These are phyloP conservation scores for Suhomyces ambrosiae DNA, from an alignment of 1,139 yeast genomes.

Conservation along the genomic window DNA sequence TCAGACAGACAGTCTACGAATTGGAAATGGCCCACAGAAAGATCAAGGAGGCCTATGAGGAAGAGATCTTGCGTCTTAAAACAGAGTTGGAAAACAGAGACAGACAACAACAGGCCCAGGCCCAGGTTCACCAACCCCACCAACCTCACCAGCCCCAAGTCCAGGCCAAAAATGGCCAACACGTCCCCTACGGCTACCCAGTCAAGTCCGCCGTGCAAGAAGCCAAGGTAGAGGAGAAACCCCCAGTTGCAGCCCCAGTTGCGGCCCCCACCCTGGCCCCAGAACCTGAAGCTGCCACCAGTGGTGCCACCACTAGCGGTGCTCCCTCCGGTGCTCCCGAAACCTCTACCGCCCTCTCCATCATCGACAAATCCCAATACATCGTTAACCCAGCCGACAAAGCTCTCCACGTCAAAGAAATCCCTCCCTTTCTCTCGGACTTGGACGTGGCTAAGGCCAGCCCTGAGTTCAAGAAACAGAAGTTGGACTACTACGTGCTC, in stretches of 20 bases:
- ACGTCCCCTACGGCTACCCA: slow-evolving; percentile 17
- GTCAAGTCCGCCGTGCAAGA: slow-evolving; percentile 18
- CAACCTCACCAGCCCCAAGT: slow-evolving; percentile 20
- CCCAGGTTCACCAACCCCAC: slow-evolving; percentile 26
- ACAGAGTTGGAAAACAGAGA: slow-evolving; percentile 82
- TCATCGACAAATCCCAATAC: slow-evolving; percentile 47
- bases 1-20: slow-evolving; percentile 91
- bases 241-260: not conserved
- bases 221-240: slow-evolving; percentile 12
- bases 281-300: slow-evolving; percentile 17
- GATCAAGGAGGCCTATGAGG: slow-evolving; percentile 95
- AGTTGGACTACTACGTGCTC: slow-evolving; percentile 83
- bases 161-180: slow-evolving; percentile 17
- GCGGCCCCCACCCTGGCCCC: slow-evolving; percentile 18
- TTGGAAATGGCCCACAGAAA: slow-evolving; percentile 92
- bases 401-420: slow-evolving; percentile 67
- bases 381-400: slow-evolving; percentile 46
- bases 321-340: slow-evolving; percentile 22
- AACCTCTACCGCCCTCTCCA: slow-evolving; percentile 38
- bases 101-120: slow-evolving; percentile 50
- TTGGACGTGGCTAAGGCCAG: slow-evolving; percentile 79
- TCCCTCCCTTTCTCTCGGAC: slow-evolving; percentile 81
- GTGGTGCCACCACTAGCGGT: slow-evolving; percentile 16
- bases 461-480: slow-evolving; percentile 79
- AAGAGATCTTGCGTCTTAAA: slow-evolving; percentile 83